Evolutionary conservation across 2,329 filamentous ascomycete genomes (phyloP).

Genomic region (Fusarium concolor): DNA sequence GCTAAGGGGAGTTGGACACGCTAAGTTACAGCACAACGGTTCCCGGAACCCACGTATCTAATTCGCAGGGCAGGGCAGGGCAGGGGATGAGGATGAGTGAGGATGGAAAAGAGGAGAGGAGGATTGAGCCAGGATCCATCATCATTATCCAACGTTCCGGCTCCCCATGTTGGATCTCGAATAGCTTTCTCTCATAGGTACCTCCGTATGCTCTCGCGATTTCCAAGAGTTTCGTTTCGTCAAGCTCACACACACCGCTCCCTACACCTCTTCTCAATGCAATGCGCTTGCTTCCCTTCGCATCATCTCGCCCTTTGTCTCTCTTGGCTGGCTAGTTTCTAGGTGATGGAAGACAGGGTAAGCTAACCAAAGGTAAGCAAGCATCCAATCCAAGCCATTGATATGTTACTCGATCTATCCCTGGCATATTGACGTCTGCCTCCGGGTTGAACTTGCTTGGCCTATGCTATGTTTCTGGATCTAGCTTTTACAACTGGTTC

Average conservation of each 20-base stretch:
- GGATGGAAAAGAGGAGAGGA: constrained; percentile 9
- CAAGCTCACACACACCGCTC: constrained; percentile 21
- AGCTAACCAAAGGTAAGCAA: constrained; percentile 28
- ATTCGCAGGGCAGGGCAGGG: constrained; percentile 18
- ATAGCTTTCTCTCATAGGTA: constrained; percentile 2
- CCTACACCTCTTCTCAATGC: constrained; percentile 15
- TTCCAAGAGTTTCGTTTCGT: constrained; percentile 11
- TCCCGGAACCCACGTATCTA: constrained; percentile 26
- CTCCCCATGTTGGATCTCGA: constrained; percentile 2
- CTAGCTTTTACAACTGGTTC: constrained; percentile 10
- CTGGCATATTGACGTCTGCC: constrained; percentile 26
- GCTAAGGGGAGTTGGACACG: constrained; percentile 25
- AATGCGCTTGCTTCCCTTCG: constrained; percentile 2
- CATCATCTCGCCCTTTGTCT: constrained; percentile 22
- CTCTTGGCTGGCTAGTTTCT: constrained; percentile 14
- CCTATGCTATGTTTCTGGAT: constrained; percentile 18
- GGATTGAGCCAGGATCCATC: constrained; percentile 29
- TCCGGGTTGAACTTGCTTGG: constrained; percentile 19
- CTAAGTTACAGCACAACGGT: constrained; percentile 32
- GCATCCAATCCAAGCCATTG: constrained; percentile 10
- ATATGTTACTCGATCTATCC: constrained; percentile 16
- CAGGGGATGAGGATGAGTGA: constrained; percentile 3
- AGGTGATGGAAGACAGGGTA: constrained; percentile 25
- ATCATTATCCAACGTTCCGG: constrained; percentile 25
- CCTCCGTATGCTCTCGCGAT: background rate